Conservation (phyloP, 2,329 filamentous ascomycete genomes). For the Cordyceps sp. region DNA sequence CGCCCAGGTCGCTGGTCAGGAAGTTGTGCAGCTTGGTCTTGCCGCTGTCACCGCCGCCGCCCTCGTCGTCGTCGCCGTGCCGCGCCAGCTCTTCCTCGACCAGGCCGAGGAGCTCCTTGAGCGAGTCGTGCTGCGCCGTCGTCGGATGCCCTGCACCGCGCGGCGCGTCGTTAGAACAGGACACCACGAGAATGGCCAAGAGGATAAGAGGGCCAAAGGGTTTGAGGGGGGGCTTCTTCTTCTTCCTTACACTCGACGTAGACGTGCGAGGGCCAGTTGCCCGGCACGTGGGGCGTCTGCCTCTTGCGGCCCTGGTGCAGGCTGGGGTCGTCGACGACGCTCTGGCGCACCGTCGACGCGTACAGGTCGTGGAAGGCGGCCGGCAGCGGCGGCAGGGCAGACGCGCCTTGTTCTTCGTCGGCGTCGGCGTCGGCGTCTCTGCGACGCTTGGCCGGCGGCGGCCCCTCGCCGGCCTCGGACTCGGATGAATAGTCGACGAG, state of each 20-base stretch:
- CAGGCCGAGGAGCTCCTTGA: conserved; percentile 24
- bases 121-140: conserved; percentile 24
- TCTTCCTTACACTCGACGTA: conserved; percentile 88
- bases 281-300: conserved; percentile 65
- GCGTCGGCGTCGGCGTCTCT: too few relatives aligned
- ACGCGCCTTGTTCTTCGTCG: conserved; percentile 2
- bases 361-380: conserved; percentile 78
- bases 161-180: background rate
- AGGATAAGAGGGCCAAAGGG: background rate
- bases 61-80: too few relatives aligned
- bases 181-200: too few relatives aligned
- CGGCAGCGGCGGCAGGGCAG: conserved; percentile 55
- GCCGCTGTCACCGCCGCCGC: conserved; percentile 12
- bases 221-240: too few relatives aligned
- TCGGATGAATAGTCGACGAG: conserved; percentile 47
- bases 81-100: too few relatives aligned
- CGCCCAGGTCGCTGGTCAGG: conserved; percentile 61
- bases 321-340: conserved; percentile 63
- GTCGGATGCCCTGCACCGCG: conserved; percentile 41
- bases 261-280: conserved; percentile 85
- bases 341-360: conserved; percentile 61
- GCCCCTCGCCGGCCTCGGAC: conserved; percentile 8
- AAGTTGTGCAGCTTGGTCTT: conserved; percentile 43
- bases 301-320: conserved; percentile 77
- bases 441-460: conserved; percentile 8